Percentiles rank a stretch among this genome's conserved stretches.
phyloP scores from a whole-genome alignment of 192 early-diverging fungal species.

The Coemansia sp. region DNA sequence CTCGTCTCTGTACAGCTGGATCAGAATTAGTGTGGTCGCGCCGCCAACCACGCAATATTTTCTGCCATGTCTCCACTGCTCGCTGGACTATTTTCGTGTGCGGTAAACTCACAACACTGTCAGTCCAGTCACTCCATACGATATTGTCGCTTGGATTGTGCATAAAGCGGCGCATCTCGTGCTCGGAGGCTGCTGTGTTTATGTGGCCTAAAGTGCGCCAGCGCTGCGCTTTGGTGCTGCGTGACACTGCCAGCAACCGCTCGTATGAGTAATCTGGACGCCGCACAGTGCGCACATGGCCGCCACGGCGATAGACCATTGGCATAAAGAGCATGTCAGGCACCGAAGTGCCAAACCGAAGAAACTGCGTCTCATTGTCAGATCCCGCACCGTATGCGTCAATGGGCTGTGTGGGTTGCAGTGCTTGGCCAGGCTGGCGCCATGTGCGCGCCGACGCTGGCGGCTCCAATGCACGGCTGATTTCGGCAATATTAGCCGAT shows the following conservation, averaged over 20 bases:
- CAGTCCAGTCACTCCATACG: constrained; percentile 35
- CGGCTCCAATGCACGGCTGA: not conserved
- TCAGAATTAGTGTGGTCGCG: not conserved
- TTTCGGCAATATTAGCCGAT: constrained; percentile 8
- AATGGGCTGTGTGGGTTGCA: not conserved
- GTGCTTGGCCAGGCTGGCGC: not conserved
- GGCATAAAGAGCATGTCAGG: constrained; percentile 33
- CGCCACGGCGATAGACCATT: constrained; percentile 8
- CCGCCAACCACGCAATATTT: constrained; percentile 18
- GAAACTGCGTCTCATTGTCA: constrained; percentile 7
- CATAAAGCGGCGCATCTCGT: not conserved
- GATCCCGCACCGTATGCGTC: constrained; percentile 3
- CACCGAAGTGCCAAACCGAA: constrained; percentile 18
- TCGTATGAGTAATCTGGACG: constrained; percentile 35
- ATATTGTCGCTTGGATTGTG: not conserved
- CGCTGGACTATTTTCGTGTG: constrained; percentile 12
- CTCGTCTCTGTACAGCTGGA: constrained; percentile 4
- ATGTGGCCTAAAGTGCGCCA: constrained; percentile 7
- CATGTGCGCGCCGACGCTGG: not conserved
- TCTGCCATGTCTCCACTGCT: constrained; percentile 31
- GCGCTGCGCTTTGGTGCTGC: constrained; percentile 28
- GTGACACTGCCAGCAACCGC: constrained; percentile 27
- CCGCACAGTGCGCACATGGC: constrained; percentile 16
- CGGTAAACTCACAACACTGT: constrained; percentile 5
- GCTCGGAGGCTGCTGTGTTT: no score